phyloP scores from a whole-genome alignment of 2,329 filamentous ascomycete genomes.

The Penicillium sp. region DNA sequence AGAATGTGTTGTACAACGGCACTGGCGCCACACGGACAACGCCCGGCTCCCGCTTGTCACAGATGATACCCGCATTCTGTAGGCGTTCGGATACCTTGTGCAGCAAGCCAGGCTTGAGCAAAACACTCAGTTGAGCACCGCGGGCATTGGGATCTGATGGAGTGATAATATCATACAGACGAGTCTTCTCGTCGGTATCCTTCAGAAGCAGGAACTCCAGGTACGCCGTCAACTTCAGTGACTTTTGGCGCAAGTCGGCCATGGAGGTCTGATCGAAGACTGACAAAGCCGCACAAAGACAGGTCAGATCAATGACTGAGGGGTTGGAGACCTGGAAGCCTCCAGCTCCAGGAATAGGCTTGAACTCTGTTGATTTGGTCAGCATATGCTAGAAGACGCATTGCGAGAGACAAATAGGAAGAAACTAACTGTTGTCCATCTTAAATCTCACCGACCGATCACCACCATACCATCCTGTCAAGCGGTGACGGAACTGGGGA shows the following conservation, averaged over 20 bases:
- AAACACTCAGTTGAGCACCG: slow-evolving; percentile 68
- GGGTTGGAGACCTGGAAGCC: slow-evolving; percentile 78
- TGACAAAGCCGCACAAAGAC: slow-evolving; percentile 60
- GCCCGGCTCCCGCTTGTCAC: slow-evolving; percentile 73
- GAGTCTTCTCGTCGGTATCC: slow-evolving; percentile 27
- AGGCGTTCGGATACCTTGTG: slow-evolving; percentile 58
- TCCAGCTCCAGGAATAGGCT: slow-evolving; percentile 65
- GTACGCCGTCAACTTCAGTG: slow-evolving; percentile 63
- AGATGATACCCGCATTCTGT: slow-evolving; percentile 62
- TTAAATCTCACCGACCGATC: slow-evolving; percentile 66
- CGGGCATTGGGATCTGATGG: slow-evolving; percentile 57
- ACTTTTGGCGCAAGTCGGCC: slow-evolving; percentile 58
- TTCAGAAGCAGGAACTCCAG: slow-evolving; percentile 57
- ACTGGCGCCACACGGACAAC: slow-evolving; percentile 74
- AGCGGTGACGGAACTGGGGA: slow-evolving; percentile 53
- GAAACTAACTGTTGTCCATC: slow-evolving; percentile 58
- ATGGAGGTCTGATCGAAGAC: slow-evolving; percentile 67
- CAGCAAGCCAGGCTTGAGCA: slow-evolving; percentile 60
- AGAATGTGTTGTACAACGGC: slow-evolving; percentile 71
- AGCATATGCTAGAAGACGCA: neutral
- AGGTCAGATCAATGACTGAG: slow-evolving; percentile 65
- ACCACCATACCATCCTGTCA: slow-evolving; percentile 77
- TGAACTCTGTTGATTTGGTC: slow-evolving; percentile 45
- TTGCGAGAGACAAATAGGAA: neutral
- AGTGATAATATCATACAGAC: slow-evolving; percentile 56